Percentiles rank a stretch among this genome's conserved stretches.
Evolutionary conservation across 257 asterid genomes (phyloP).

Genomic region (Solanum pennellii): DNA sequence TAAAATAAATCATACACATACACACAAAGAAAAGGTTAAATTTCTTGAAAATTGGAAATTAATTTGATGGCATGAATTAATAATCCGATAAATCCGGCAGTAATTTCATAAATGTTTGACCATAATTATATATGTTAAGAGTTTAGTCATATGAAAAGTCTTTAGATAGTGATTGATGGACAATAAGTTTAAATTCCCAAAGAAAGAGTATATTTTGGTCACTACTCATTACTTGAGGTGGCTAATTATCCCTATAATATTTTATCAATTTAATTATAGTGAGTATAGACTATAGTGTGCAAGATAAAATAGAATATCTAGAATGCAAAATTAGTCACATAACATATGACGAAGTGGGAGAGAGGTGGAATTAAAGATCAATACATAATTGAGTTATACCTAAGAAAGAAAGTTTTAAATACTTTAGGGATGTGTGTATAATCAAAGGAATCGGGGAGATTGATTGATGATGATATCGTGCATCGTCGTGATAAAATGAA

Average conservation of each 20-base stretch:
- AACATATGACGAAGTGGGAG: background rate
- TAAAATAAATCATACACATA: background rate
- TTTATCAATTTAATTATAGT: background rate
- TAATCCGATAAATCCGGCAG: background rate
- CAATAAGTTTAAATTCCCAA: background rate
- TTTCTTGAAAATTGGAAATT: background rate
- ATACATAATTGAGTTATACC: background rate
- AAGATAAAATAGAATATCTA: no score
- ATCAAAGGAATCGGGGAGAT: background rate
- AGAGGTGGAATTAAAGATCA: background rate
- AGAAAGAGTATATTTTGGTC: background rate
- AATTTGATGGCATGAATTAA: background rate
- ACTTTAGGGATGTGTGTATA: no score
- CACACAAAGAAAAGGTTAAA: background rate
- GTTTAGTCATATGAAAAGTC: background rate
- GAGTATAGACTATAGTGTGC: background rate
- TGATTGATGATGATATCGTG: background rate
- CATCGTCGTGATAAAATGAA: background rate
- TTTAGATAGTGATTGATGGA: background rate
- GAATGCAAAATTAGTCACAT: background rate
- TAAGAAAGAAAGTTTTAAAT: background rate
- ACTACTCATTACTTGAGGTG: background rate
- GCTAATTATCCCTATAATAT: background rate
- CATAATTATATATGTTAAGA: background rate
- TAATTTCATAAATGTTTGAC: background rate